Evolutionary conservation across 2,329 filamentous ascomycete genomes (phyloP).

Genomic region (Clonostachys chloroleuca): DNA sequence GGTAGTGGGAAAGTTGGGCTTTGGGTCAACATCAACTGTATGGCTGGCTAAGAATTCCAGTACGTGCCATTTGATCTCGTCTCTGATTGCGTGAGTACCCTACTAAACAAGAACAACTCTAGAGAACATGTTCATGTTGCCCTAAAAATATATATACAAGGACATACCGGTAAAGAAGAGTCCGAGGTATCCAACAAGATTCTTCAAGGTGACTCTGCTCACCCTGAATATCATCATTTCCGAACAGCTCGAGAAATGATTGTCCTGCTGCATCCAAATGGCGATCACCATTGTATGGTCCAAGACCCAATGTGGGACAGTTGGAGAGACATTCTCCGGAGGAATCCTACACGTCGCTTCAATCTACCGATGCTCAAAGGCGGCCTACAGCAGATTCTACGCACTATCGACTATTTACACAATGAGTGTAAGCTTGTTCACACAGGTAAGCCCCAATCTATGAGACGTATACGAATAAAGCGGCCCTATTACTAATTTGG

Average conservation of each 20-base stretch:
- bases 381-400: slow-evolving; percentile 21
- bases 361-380: slow-evolving; percentile 10
- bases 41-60: slow-evolving; percentile 25
- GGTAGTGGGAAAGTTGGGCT: slow-evolving; percentile 33
- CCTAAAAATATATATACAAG: slow-evolving; percentile 11
- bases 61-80: not conserved
- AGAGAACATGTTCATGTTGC: not conserved
- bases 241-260: slow-evolving; percentile 21
- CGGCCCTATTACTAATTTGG: not conserved
- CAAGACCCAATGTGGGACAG: slow-evolving; percentile 32
- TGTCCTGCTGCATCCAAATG: slow-evolving; percentile 8
- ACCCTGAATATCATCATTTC: slow-evolving; percentile 20
- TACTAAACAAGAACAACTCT: not conserved
- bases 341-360: slow-evolving; percentile 26
- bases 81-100: too few relatives aligned
- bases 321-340: slow-evolving; percentile 24
- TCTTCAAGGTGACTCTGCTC: slow-evolving; percentile 10
- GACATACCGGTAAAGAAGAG: slow-evolving; percentile 6
- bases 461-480: not conserved
- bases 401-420: slow-evolving; percentile 32
- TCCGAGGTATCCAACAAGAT: slow-evolving; percentile 6
- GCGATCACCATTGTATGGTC: slow-evolving; percentile 23
- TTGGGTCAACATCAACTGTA: slow-evolving; percentile 33
- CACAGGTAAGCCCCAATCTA: slow-evolving; percentile 19
- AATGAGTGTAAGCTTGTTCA: slow-evolving; percentile 34